These are phyloP conservation scores for Apostasia ramifera DNA, from an alignment of 106 monocot genomes.

Conservation along the genomic window DNA sequence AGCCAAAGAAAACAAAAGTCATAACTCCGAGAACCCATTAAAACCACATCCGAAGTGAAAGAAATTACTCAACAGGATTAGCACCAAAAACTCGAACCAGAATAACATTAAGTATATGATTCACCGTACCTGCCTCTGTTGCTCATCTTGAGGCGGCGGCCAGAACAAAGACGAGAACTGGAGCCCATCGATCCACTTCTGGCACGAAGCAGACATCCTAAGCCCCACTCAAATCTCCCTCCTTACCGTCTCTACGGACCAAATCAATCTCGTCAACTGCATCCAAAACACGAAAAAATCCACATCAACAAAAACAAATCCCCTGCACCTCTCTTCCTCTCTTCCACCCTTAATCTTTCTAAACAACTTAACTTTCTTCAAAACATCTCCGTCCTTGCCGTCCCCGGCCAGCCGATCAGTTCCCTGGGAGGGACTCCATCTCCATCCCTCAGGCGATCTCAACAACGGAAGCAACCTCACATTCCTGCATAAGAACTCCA, in stretches of 20 bases:
- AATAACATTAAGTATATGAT: too few relatives aligned
- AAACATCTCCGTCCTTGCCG: neutral
- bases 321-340: neutral
- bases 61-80: too few relatives aligned
- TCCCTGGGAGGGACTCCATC: neutral
- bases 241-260: neutral
- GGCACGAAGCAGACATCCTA: conserved; percentile 26
- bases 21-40: too few relatives aligned
- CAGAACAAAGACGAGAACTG: conserved; percentile 74
- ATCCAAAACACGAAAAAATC: neutral
- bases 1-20: too few relatives aligned
- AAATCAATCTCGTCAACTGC: neutral
- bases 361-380: neutral
- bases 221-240: neutral
- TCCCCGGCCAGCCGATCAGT: neutral
- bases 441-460: neutral
- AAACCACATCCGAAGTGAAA: too few relatives aligned
- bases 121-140: conserved; percentile 64
- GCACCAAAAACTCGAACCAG: too few relatives aligned
- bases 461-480: neutral
- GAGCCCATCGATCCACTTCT: conserved; percentile 87
- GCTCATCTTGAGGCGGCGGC: conserved; percentile 77
- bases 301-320: neutral
- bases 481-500: neutral
- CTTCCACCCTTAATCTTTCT: neutral